phyloP scores from a whole-genome alignment of 805 yeast genomes.

The Pichia occidentalis region DNA sequence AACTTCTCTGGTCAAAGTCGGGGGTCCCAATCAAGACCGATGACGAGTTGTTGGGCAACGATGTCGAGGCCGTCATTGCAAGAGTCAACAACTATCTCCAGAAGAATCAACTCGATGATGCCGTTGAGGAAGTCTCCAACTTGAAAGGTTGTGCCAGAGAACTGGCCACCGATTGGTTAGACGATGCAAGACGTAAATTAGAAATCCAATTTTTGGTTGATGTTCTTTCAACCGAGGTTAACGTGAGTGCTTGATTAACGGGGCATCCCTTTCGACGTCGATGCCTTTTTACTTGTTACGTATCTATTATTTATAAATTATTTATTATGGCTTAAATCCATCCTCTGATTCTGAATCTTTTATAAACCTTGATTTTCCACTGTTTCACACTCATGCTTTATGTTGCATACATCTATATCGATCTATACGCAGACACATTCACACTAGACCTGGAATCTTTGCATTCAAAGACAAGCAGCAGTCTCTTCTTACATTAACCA shows the following conservation, averaged over 20 bases:
- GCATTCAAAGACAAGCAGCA: too few relatives aligned
- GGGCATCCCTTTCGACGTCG: too few relatives aligned
- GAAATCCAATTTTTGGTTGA: conserved; percentile 79
- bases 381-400: too few relatives aligned
- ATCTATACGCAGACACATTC: neutral
- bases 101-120: conserved; percentile 73
- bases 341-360: too few relatives aligned
- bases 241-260: conserved; percentile 28
- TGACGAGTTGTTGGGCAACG: conserved; percentile 47
- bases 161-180: conserved; percentile 87
- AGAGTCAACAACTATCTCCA: conserved; percentile 71
- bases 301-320: too few relatives aligned
- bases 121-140: conserved; percentile 86
- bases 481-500: too few relatives aligned
- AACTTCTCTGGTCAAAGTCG: conserved; percentile 64
- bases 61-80: conserved; percentile 82
- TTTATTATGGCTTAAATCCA: too few relatives aligned
- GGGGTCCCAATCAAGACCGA: conserved; percentile 54
- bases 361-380: too few relatives aligned
- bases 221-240: conserved; percentile 60
- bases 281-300: too few relatives aligned
- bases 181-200: conserved; percentile 80
- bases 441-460: too few relatives aligned
- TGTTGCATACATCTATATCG: too few relatives aligned
- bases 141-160: conserved; percentile 91